Base-by-base conservation (phyloP, 2,329 filamentous ascomycete species). In the Lecanosticta acicola region DNA sequence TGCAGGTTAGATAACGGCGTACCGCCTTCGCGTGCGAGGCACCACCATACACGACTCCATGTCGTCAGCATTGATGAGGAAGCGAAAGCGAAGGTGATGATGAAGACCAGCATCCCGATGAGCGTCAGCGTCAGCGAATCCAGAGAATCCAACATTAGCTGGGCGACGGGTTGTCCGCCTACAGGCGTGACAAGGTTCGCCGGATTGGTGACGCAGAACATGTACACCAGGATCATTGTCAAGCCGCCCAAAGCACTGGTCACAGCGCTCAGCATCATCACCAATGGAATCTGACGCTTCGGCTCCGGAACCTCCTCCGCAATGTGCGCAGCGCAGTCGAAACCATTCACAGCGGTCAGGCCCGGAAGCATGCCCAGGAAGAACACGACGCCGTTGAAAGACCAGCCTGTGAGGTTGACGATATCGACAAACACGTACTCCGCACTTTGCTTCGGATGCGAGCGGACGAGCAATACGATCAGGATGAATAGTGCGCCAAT, bases 261-360 rank as follows among this genome's bases (percentile, higher is more conserved):
- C 3, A 37, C 4, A 7, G 34, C 18, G 4, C 16, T 18, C 3
- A 16, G 16, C 9, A 37, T 37, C 16, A 37, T 37, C 9, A 37
- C 34, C 16, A 4, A 18, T 17, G 34, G 34, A 5, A 37, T 37
- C 16, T 37, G 16, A 3, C 14, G 18, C 16, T 19, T 16, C 3
- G 68, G 68, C 8, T 51, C 47, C 17, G 63, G 63, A 8, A 58
- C 45, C 51, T 69, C 65, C 20, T 46, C 43, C 3, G 29, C 40
- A 4, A 43, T n/a, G 34, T 37, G 34, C 16, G 34, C 34, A 9
- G 16, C 34, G 16, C 34, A 37, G 16, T 39, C 37, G 16, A 21
- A 24, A 14, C 37, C 37, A 8, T n/a, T 21, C 18, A 24, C 21
- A n/a, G 37, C 4, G 37, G 29, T 24, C 11, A 39, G 16, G 3